Conservation (phyloP, 164 flowering plant species). For the Chimonanthus praecox region DNA sequence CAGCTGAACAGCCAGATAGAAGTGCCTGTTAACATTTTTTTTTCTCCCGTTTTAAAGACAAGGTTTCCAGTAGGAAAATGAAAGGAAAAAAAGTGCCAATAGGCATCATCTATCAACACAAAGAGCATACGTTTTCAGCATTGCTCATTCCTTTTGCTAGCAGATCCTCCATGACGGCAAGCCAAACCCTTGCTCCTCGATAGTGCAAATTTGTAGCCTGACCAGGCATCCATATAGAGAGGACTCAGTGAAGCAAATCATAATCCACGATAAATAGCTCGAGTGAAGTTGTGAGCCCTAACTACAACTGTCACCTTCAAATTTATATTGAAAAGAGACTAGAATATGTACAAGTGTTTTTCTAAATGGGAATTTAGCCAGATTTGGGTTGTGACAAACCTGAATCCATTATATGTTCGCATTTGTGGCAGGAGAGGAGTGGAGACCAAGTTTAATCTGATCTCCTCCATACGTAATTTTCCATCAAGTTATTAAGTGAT, state of each 20-base stretch:
- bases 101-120: conserved; percentile 10
- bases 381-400: background rate
- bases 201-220: conserved; percentile 69
- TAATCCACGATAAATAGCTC: background rate
- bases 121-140: conserved; percentile 61
- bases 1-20: conserved; percentile 97
- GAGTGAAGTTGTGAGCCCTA: background rate
- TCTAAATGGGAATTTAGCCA: background rate
- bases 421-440: background rate
- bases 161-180: conserved; percentile 61
- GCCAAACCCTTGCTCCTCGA: conserved; percentile 67
- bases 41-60: background rate
- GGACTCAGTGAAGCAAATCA: background rate
- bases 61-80: background rate
- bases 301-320: background rate
- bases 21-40: conserved; percentile 46
- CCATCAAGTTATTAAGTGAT: no score
- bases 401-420: background rate
- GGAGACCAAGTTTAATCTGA: background rate
- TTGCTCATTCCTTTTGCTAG: conserved; percentile 62
- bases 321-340: background rate
- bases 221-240: conserved; percentile 5
- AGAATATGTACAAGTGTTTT: no score
- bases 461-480: no score
- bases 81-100: background rate